Conservation (phyloP, 2,329 filamentous ascomycete species). For the Monosporascus sp. region DNA sequence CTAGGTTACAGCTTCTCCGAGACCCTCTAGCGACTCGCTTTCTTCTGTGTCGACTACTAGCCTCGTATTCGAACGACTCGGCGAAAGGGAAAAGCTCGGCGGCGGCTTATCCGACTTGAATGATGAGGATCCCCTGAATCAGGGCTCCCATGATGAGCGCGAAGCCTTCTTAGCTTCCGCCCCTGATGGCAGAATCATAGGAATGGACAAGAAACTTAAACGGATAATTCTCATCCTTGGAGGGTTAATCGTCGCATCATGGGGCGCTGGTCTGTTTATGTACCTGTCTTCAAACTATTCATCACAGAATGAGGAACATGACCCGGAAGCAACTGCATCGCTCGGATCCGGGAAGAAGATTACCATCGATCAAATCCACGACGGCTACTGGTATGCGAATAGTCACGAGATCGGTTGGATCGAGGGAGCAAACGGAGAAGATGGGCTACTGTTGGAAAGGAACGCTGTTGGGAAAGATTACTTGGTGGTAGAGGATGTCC, state of each 20-base stretch:
- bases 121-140: slow-evolving; percentile 42
- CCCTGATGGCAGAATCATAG: slow-evolving; percentile 36
- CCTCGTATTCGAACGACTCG: slow-evolving; percentile 72
- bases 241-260: slow-evolving; percentile 57
- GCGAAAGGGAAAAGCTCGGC: slow-evolving; percentile 43
- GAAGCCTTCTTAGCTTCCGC: slow-evolving; percentile 46
- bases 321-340: slow-evolving; percentile 57
- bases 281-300: slow-evolving; percentile 61
- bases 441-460: slow-evolving; percentile 78
- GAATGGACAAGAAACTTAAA: slow-evolving; percentile 62
- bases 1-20: slow-evolving; percentile 23
- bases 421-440: slow-evolving; percentile 65
- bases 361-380: slow-evolving; percentile 64
- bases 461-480: slow-evolving; percentile 62
- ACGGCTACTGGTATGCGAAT: slow-evolving; percentile 58
- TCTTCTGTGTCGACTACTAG: slow-evolving; percentile 83
- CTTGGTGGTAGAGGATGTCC: slow-evolving; percentile 82
- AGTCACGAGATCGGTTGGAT: slow-evolving; percentile 72
- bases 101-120: slow-evolving; percentile 32
- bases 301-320: slow-evolving; percentile 53
- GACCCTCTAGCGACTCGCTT: slow-evolving; percentile 51
- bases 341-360: slow-evolving; percentile 66
- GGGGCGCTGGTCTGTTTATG: slow-evolving; percentile 61
- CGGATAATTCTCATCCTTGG: slow-evolving; percentile 56
- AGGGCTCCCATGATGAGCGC: slow-evolving; percentile 36